These are phyloP conservation scores for Cylindrodendrum hubeiense DNA, from an alignment of 2,329 filamentous ascomycete species.

Conservation along the genomic window DNA sequence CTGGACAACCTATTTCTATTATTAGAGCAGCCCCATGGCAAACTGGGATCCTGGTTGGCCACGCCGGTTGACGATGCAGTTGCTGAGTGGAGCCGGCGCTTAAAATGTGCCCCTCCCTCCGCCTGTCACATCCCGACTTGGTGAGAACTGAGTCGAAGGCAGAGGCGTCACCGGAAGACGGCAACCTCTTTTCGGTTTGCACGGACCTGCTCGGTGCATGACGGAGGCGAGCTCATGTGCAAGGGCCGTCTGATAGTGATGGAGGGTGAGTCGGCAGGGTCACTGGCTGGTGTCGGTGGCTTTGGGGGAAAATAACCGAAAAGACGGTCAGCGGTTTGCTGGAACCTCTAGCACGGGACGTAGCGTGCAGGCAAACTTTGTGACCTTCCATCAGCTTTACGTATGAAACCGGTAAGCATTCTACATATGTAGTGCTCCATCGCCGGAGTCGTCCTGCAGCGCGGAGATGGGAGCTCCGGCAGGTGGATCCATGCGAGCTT, in stretches of 20 bases:
- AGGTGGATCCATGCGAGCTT: constrained; percentile 9
- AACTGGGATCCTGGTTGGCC: constrained; percentile 31
- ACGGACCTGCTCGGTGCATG: constrained; percentile 26
- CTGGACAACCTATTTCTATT: constrained; percentile 39
- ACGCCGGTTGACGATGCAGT: constrained; percentile 34
- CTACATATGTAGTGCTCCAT: not conserved
- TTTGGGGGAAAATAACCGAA: constrained; percentile 10
- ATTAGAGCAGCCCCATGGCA: constrained; percentile 35
- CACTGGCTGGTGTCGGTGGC: not conserved
- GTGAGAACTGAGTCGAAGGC: constrained; percentile 13
- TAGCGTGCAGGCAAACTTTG: not conserved
- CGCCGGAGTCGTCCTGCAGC: not conserved
- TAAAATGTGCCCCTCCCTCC: constrained; percentile 37
- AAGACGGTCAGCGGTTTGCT: constrained; percentile 30
- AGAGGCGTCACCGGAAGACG: constrained; percentile 11
- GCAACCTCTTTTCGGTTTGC: constrained; percentile 24
- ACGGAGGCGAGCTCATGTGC: constrained; percentile 30
- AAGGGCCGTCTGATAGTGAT: constrained; percentile 34
- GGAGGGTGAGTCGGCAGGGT: constrained; percentile 18
- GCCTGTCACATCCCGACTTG: constrained; percentile 18
- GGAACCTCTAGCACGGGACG: not conserved
- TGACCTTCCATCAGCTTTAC: not conserved
- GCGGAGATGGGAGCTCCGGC: constrained; percentile 8
- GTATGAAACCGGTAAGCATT: not conserved
- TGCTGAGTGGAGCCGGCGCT: constrained; percentile 42